Conservation (phyloP, 1,139 yeast species). For the Kodamaea plutei region DNA sequence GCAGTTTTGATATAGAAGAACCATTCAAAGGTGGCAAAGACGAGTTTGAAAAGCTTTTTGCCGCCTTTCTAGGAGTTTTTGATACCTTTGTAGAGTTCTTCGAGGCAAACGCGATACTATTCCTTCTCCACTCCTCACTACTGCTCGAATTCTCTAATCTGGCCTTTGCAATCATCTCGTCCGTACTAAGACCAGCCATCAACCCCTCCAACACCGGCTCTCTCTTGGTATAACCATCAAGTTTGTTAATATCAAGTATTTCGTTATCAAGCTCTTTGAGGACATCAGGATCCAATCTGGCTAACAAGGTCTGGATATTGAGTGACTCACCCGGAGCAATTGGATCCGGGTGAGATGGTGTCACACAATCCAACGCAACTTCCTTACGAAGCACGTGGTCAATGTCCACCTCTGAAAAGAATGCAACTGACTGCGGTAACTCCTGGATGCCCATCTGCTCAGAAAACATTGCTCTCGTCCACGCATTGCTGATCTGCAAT, state of each 20-base stretch:
- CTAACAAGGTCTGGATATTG: constrained; percentile 53
- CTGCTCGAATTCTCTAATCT: constrained; percentile 26
- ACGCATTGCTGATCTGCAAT: constrained; percentile 81
- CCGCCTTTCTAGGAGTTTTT: too few species aligned
- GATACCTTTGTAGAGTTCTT: too few species aligned
- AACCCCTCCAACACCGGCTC: constrained; percentile 22
- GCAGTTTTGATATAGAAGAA: too few species aligned
- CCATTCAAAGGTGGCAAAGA: too few species aligned
- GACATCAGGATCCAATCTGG: constrained; percentile 19
- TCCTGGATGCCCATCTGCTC: constrained; percentile 88
- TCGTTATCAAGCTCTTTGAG: background rate
- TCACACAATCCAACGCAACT: constrained; percentile 80
- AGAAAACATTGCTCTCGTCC: constrained; percentile 97
- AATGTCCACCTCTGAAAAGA: constrained; percentile 89
- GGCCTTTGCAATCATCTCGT: constrained; percentile 19
- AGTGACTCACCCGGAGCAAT: constrained; percentile 79
- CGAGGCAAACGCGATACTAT: constrained; percentile 8
- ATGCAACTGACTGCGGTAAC: constrained; percentile 92
- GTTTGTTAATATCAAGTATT: background rate
- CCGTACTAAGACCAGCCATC: constrained; percentile 17
- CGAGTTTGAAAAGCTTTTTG: too few species aligned
- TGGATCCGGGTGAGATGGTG: constrained; percentile 76
- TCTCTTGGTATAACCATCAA: constrained; percentile 13
- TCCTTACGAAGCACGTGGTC: constrained; percentile 88
- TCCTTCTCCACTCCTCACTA: constrained; percentile 20